Conservation (phyloP, 768 basidiomycete species). For the Lentinula boryana region DNA sequence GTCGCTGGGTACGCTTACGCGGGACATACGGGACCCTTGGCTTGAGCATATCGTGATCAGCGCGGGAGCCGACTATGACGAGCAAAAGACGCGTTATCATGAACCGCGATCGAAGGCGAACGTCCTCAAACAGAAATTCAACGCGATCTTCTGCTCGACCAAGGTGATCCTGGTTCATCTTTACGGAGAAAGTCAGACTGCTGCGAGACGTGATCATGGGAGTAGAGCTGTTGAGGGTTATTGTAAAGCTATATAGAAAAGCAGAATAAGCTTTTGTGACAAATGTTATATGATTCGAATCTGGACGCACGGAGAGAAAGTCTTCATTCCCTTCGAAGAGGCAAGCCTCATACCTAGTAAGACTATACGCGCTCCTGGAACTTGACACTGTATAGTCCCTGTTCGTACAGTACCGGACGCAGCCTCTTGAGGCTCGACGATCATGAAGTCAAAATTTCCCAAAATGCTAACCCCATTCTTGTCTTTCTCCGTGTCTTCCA, state of each 20-base stretch:
- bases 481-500: constrained; percentile 28
- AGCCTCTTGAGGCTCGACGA: constrained; percentile 20
- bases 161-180: constrained; percentile 11
- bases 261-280: not conserved
- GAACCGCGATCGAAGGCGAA: constrained; percentile 34
- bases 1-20: constrained; percentile 23
- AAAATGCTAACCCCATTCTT: constrained; percentile 26
- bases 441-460: constrained; percentile 27
- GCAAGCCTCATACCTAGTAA: not conserved
- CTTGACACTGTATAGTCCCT: constrained; percentile 3
- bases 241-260: not conserved
- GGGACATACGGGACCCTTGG: constrained; percentile 44
- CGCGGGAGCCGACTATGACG: constrained; percentile 39
- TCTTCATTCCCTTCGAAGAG: not conserved
- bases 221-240: not conserved
- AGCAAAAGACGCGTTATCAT: constrained; percentile 39
- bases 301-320: constrained; percentile 2
- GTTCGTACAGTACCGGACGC: not conserved
- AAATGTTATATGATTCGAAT: not conserved
- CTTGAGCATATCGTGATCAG: constrained; percentile 37
- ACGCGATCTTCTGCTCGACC: constrained; percentile 50
- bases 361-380: not conserved
- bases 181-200: constrained; percentile 7
- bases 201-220: not conserved
- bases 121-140: constrained; percentile 48